A percentile compares a stretch with the other conserved stretches of the same genome.
phyloP scores from a whole-genome alignment of 345 rosid species.

The Populus simonii region DNA sequence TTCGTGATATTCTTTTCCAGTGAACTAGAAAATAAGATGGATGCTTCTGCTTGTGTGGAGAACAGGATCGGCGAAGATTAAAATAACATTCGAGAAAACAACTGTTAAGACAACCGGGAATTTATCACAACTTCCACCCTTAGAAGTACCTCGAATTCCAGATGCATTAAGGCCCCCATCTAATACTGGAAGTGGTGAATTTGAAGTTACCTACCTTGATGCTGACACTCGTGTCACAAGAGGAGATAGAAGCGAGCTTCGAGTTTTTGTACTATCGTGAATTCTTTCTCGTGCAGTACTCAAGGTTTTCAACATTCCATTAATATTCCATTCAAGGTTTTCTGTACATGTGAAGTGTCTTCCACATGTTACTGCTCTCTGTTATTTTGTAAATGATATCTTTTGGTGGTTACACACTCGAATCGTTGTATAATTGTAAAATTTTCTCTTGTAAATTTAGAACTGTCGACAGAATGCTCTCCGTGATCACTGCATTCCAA shows the following conservation, averaged over 20 bases:
- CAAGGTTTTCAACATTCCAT: background rate
- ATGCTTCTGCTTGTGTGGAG: constrained; percentile 1
- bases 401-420: too few species aligned
- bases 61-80: constrained; percentile 71
- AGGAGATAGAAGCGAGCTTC: constrained; percentile 83
- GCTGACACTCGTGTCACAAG: constrained; percentile 68
- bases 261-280: constrained; percentile 68
- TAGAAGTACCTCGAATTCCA: constrained; percentile 73
- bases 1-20: background rate
- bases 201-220: constrained; percentile 79
- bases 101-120: constrained; percentile 68
- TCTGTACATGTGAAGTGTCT: background rate
- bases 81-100: constrained; percentile 72
- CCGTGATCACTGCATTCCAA: too few species aligned
- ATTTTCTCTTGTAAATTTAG: background rate
- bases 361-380: background rate
- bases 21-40: background rate
- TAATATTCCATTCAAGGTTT: background rate
- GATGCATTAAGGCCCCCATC: constrained; percentile 64
- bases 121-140: constrained; percentile 69
- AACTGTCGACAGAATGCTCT: too few species aligned
- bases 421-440: background rate
- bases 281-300: background rate
- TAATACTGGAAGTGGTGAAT: constrained; percentile 63
- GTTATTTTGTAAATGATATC: background rate